Conservation (phyloP, 2,329 filamentous ascomycete species). For the Calonectria crousiana region DNA sequence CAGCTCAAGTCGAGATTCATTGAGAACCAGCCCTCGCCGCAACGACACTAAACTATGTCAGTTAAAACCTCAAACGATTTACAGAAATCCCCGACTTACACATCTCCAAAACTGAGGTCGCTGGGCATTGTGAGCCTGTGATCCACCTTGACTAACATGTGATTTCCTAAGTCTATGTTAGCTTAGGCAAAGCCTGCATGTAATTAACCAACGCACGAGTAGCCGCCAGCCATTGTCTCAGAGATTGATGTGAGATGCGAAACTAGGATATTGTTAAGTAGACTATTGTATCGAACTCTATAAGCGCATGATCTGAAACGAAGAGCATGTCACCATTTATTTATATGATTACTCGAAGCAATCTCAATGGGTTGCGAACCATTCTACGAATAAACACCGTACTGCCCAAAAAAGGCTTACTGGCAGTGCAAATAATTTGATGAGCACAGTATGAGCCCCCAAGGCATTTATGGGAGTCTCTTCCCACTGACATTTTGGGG, state of each 20-base stretch:
- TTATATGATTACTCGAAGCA: not conserved
- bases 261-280: not conserved
- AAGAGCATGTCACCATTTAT: not conserved
- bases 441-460: not conserved
- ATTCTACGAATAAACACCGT: not conserved
- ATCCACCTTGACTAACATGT: too few species aligned
- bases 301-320: not conserved
- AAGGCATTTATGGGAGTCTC: not conserved
- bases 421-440: not conserved
- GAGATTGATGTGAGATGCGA: not conserved
- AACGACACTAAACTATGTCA: not conserved
- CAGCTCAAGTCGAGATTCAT: not conserved
- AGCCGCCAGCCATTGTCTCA: not conserved
- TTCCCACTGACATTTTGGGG: not conserved
- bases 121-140: not conserved
- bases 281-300: not conserved
- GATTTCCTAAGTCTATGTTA: not conserved
- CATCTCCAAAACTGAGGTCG: not conserved
- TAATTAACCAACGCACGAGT: not conserved
- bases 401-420: not conserved
- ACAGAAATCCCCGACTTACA: not conserved
- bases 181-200: not conserved
- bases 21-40: conserved; percentile 4
- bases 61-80: not conserved
- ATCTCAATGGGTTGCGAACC: not conserved